phyloP scores from a whole-genome alignment of 2,329 filamentous ascomycete species.

The Dendrostoma leiphaemia region DNA sequence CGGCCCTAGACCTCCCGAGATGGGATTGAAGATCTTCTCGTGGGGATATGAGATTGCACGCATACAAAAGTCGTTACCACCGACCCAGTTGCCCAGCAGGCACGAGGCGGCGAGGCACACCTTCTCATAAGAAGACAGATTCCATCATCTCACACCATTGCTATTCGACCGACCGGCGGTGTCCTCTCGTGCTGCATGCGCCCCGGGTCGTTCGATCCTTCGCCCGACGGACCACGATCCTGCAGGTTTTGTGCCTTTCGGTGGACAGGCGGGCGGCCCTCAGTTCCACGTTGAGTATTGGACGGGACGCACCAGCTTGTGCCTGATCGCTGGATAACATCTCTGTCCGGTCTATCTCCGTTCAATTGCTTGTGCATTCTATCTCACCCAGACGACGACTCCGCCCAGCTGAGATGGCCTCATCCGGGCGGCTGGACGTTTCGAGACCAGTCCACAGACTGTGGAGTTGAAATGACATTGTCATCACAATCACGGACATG shows the following conservation, averaged over 20 bases:
- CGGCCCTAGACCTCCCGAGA: conserved; percentile 6
- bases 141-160: neutral
- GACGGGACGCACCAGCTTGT: neutral
- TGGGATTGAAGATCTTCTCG: neutral
- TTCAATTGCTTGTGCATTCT: too few relatives aligned
- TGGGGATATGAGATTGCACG: neutral
- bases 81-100: too few relatives aligned
- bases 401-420: neutral
- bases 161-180: conserved; percentile 1
- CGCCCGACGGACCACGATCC: neutral
- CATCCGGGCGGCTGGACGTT: neutral
- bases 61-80: neutral
- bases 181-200: neutral
- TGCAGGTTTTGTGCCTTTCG: neutral
- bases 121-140: too few relatives aligned
- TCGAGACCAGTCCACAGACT: neutral
- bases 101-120: neutral
- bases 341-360: neutral
- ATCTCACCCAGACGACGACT: neutral
- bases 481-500: too few relatives aligned
- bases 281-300: neutral
- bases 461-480: neutral
- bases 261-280: neutral
- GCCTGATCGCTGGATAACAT: neutral
- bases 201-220: neutral